Base-by-base conservation (phyloP, 1,284 basidiomycete species). In the Microbotryum intermedium region DNA sequence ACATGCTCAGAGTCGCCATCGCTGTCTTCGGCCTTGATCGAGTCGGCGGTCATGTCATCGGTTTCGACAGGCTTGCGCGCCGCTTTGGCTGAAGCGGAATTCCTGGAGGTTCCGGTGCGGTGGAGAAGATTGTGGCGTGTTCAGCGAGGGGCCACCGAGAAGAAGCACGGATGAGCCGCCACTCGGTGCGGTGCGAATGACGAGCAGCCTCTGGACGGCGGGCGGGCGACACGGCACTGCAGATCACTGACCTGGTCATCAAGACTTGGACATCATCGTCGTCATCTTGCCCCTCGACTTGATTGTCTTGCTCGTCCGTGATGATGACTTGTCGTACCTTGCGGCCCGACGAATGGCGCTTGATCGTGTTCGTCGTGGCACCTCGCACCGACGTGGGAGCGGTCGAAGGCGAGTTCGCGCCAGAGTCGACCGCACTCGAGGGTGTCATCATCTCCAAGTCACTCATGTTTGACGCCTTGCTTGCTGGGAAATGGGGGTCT, bases 351-450 rank as follows among this genome's bases (percentile, higher is more conserved):
- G 34, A 39, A 11, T 16, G 34, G 34, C 34, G 34, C 34, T 39
- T 39, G 34, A 39, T 39, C 34, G 34, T 39, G 34, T 16, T 39
- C 34, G 34, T 54, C 20, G n/a, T 26, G 16, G 25, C 26, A 21
- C 53, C 45, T 16, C 20, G n/a, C 20, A 54, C 53, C 18, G 44
- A 46, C 16, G 54, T 49, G 16, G 46, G 13, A 34, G 54, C 47
- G 7, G 54, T 55, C 20, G 54, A 55, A 9, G 54, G 54, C 13
- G 54, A 49, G 11, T 20, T 47, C 21, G 54, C 54, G 13, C 54
- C 54, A 26, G 54, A 49, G 8, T 25, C 23, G 16, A 6, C 16
- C 16, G 18, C 46, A 23, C 18, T 26, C 13, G 29, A 42, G 11
- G 54, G 45, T 16, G 54, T 23, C 18, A 21, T 49, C 21, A 48